Percentiles rank a stretch among this genome's conserved stretches.
Evolutionary conservation across 805 yeast genomes (phyloP).

Genomic region (Candida lessepsii): DNA sequence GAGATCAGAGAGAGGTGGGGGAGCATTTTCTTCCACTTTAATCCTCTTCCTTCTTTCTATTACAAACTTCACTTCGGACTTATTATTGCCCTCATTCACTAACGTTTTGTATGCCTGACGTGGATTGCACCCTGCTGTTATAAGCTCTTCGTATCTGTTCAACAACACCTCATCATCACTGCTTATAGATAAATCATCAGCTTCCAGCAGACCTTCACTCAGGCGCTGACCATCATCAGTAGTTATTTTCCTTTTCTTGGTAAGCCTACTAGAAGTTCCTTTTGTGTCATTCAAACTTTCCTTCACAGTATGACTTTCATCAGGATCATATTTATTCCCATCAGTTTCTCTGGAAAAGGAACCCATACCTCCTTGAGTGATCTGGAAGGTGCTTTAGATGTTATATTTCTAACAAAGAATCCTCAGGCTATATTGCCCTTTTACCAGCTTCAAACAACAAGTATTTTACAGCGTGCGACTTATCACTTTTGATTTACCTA

Average conservation of each 20-base stretch:
- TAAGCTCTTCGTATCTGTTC: neutral
- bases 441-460: slow-evolving; percentile 1
- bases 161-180: slow-evolving; percentile 1
- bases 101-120: neutral
- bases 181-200: neutral
- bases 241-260: neutral
- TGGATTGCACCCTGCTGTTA: neutral
- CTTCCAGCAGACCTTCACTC: neutral
- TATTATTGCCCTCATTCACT: neutral
- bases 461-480: neutral
- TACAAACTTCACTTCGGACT: neutral
- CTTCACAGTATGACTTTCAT: neutral
- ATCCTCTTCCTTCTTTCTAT: slow-evolving; percentile 1
- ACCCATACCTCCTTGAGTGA: neutral
- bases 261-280: neutral
- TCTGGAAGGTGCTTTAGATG: neutral
- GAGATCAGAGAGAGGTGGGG: neutral
- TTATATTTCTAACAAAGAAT: neutral
- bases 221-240: slow-evolving; percentile 1
- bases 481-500: too few relatives aligned
- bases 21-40: neutral
- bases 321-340: neutral
- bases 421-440: neutral
- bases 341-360: neutral
- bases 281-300: neutral